Percentiles rank a stretch among this genome's conserved stretches.
These are phyloP conservation scores for Kitagawia praeruptora DNA, from an alignment of 129 eudicot species.

Conservation along the genomic window DNA sequence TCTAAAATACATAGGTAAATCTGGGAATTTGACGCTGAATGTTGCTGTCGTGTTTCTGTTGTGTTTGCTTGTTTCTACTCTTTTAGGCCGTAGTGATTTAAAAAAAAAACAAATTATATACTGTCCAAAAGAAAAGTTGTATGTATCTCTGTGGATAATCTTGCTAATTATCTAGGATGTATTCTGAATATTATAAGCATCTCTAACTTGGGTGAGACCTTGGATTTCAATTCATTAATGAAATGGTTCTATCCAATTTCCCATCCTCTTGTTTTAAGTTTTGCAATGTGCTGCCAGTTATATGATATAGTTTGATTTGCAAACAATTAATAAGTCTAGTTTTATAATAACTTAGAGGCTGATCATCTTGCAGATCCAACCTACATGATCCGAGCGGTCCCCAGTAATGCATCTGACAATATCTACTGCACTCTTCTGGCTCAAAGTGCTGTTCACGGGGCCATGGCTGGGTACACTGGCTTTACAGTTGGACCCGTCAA, in stretches of 20 bases:
- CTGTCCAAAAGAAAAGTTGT: neutral
- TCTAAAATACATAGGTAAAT: constrained; percentile 75
- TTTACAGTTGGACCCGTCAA: constrained; percentile 89
- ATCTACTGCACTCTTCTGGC: constrained; percentile 94
- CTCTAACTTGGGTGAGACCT: neutral
- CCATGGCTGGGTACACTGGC: constrained; percentile 93
- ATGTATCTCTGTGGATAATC: neutral
- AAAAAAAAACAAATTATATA: neutral
- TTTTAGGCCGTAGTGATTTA: neutral
- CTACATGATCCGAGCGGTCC: constrained; percentile 88
- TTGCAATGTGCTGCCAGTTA: neutral
- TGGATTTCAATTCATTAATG: neutral
- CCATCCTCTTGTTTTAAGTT: neutral
- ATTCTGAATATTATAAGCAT: neutral
- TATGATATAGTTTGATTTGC: neutral
- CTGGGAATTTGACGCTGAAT: neutral
- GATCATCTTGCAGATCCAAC: constrained; percentile 63
- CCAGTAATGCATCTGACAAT: constrained; percentile 85
- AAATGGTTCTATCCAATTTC: neutral
- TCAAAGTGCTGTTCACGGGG: constrained; percentile 87
- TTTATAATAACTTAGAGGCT: neutral
- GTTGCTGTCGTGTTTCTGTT: neutral
- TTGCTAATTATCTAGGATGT: neutral
- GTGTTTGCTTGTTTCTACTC: neutral
- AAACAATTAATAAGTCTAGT: neutral